A percentile compares a stretch with the other conserved stretches of the same genome.
Evolutionary conservation across 768 basidiomycete species (phyloP).

Genomic region (Ramaria rubella): DNA sequence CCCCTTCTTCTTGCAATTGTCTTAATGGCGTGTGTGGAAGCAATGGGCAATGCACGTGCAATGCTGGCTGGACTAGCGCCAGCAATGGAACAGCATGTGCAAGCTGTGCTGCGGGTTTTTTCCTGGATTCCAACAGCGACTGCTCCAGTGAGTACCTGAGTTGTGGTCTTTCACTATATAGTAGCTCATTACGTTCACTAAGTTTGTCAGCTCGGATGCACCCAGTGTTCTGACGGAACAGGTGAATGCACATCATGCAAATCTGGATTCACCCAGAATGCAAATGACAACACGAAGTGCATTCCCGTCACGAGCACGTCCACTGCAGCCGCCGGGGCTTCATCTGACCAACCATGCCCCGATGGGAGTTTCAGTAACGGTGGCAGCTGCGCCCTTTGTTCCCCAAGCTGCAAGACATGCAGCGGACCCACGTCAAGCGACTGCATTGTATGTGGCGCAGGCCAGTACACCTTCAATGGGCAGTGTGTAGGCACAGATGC

Average conservation of each 20-base stretch:
- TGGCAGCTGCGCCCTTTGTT: conserved; percentile 54
- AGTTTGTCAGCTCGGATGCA: conserved; percentile 74
- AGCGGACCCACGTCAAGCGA: conserved; percentile 58
- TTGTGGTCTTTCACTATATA: conserved; percentile 1
- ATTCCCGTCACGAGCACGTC: conserved; percentile 45
- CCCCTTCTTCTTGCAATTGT: conserved; percentile 71
- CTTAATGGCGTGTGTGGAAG: conserved; percentile 69
- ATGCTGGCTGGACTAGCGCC: conserved; percentile 66
- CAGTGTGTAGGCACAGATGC: conserved; percentile 59
- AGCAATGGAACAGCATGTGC: conserved; percentile 73
- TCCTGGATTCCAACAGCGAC: conserved; percentile 58
- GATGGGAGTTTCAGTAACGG: conserved; percentile 50
- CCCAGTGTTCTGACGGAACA: conserved; percentile 56
- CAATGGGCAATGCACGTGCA: conserved; percentile 68
- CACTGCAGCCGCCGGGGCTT: neutral
- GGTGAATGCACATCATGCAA: conserved; percentile 71
- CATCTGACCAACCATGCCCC: conserved; percentile 51
- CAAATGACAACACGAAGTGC: conserved; percentile 63
- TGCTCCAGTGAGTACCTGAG: conserved; percentile 51
- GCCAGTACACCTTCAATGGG: conserved; percentile 59
- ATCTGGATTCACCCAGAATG: conserved; percentile 59
- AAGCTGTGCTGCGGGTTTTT: conserved; percentile 70
- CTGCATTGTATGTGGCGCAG: conserved; percentile 62
- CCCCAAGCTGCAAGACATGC: conserved; percentile 65
- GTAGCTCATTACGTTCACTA: neutral